These are phyloP conservation scores for Juncus effusus DNA, from an alignment of 176 grass and related monocot genomes.

Conservation along the genomic window DNA sequence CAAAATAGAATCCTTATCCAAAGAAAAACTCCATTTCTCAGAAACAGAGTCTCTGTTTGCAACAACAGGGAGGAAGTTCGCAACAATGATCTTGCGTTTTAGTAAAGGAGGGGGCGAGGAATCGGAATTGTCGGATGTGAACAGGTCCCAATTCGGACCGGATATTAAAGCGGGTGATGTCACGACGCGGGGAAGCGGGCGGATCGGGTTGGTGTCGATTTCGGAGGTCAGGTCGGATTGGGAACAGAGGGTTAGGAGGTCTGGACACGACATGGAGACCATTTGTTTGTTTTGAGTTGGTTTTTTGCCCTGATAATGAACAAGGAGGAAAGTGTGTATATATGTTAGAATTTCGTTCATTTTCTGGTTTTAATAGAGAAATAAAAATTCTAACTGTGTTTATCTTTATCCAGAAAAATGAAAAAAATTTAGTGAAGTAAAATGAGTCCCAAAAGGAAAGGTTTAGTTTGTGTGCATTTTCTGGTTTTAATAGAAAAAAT, in stretches of 20 bases:
- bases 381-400: too few relatives aligned
- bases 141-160: conserved; percentile 56
- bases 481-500: too few relatives aligned
- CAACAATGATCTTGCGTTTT: conserved; percentile 85
- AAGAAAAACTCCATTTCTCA: conserved; percentile 59
- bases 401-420: too few relatives aligned
- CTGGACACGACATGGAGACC: conserved; percentile 83
- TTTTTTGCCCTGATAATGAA: too few relatives aligned
- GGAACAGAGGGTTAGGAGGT: conserved; percentile 56
- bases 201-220: conserved; percentile 39
- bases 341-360: too few relatives aligned
- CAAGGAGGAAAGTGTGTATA: too few relatives aligned
- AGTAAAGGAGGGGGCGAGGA: conserved; percentile 26
- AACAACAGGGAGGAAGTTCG: conserved; percentile 84
- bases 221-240: conserved; percentile 43
- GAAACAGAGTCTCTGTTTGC: conserved; percentile 57
- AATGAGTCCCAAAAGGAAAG: too few relatives aligned
- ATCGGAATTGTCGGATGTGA: conserved; percentile 52
- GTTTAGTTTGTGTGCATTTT: too few relatives aligned
- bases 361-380: too few relatives aligned
- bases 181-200: conserved; percentile 47
- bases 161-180: conserved; percentile 55
- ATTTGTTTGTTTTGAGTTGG: conserved; percentile 11
- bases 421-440: too few relatives aligned
- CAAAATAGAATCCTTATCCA: conserved; percentile 77